Base-by-base conservation (phyloP, 108 stramenopile species). In the Asterionellopsis glacialis region DNA sequence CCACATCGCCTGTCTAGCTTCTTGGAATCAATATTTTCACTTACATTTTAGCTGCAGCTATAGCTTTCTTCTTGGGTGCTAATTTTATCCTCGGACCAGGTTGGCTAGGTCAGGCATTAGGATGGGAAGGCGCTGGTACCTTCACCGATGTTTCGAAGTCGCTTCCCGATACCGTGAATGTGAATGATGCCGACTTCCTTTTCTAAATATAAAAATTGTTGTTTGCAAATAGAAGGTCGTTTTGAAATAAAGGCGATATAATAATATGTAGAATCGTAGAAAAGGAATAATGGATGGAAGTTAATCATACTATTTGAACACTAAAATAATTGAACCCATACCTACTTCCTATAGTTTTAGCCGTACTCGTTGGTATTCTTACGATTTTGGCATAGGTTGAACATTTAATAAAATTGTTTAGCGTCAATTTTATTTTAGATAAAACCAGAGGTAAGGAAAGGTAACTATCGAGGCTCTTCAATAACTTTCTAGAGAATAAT, bases 21-120 rank as follows among this genome's bases (percentile, higher is more conserved):
- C 65, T 91, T 18, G 90, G 90, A 25, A 82, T 91, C 61, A 86
- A 84, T 51, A 63, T 75, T 55, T 91, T 91, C 59, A 88, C 90
- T 26, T 85, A 87, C 54, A 69, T 84, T 21, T 68, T 91, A 13
- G 90, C 73, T 12, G 70, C 49, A 49, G 45, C 80, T 11, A 87
- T 83, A 47, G 62, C 64, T 9, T 77, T 85, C 51, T 85, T 91
- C 48, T 59, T 87, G 16, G 60, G 64, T 43, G 73, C 84, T 80
- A 91, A 91, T 60, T 24, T 69, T 12, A 43, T 77, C 9, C 52
- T 77, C 2, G 90, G 90, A 51, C 84, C 84, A 14, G 90, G 90
- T n/a, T 91, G 90, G 90, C 48, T 91, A 45, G 90, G 90, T 12
- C 74, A 76, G 50, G 43, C 58, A 11, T 52, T 84, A 25, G 86